These are phyloP conservation scores for Fusarium sp. DNA, from an alignment of 2,329 filamentous ascomycete species.

Conservation along the genomic window DNA sequence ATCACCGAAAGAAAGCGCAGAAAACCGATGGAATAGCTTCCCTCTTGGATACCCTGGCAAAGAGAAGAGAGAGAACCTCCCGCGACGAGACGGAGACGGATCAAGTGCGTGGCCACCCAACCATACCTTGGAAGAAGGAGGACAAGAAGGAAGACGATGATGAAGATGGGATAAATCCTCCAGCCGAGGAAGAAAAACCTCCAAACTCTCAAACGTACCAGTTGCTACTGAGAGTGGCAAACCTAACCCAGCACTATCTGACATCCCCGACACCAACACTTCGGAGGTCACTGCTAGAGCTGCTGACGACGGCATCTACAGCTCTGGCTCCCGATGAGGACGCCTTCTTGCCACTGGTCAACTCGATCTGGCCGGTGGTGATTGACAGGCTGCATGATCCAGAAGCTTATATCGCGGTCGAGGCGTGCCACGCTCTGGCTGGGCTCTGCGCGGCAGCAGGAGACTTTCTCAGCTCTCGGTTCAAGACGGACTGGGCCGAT, in stretches of 20 bases:
- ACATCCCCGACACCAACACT: constrained; percentile 83
- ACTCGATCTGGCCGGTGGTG: constrained; percentile 88
- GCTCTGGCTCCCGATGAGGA: constrained; percentile 79
- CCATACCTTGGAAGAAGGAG: constrained; percentile 51
- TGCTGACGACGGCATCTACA: constrained; percentile 75
- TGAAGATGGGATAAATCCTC: constrained; percentile 48
- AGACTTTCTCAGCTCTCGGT: constrained; percentile 78
- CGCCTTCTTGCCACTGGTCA: constrained; percentile 85
- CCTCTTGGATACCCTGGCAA: constrained; percentile 67
- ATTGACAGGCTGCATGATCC: constrained; percentile 70
- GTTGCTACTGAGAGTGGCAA: constrained; percentile 82
- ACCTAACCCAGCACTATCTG: constrained; percentile 87
- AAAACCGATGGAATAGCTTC: constrained; percentile 52
- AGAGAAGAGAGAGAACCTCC: constrained; percentile 51
- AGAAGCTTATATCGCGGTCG: constrained; percentile 72
- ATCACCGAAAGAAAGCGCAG: constrained; percentile 54
- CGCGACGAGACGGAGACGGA: constrained; percentile 47
- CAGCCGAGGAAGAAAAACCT: constrained; percentile 59
- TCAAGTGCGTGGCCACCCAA: constrained; percentile 45
- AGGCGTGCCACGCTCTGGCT: constrained; percentile 72
- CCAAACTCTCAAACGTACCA: constrained; percentile 80
- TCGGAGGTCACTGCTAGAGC: constrained; percentile 76
- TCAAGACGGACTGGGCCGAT: constrained; percentile 75
- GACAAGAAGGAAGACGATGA: constrained; percentile 47
- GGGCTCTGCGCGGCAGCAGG: constrained; percentile 75